Evolutionary conservation across 805 yeast genomes (phyloP), one percentile per base, ranked within the genome.

Genomic region (Candida namnaoensis): DNA sequence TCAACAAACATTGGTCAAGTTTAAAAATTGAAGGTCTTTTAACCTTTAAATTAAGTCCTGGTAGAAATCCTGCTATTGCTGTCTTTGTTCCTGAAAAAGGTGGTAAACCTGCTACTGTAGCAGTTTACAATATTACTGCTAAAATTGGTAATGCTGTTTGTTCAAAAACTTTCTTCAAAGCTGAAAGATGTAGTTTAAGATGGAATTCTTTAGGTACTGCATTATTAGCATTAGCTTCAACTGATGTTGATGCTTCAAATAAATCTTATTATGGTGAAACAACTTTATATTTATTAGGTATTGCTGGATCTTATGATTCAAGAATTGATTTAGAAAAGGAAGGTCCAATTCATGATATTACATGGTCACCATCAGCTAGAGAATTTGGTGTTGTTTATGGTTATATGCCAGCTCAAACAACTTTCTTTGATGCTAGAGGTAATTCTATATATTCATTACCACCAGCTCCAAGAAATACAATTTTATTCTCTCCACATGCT

Each of bases 361-460:
- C 93, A 23, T 93, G 99, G 99, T 84, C 95, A 25, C 96, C 98
- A 44, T 79, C 88, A 40, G 87, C 96, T 15, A 76, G 96, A 52
- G 98, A 93, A 66, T 95, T 93, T 69, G 98, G 96, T 46, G 99
- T 93, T 36, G 88, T 86, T 42, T 90, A 90, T 58, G 99, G 99
- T 30, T 90, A 78, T 66, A 93, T 93, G 98, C 99, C 99, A 3
- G 87, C 96, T 27, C 82, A 84, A 55, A 90, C 97, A 25, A 80
- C 96, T 10, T 88, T 93, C 55, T 93, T 91, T 56, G 98, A 93
- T 65, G 78, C 95, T 26, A 78, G 97, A 55, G 99, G 98, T 48
- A 87, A 88, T 60, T 72, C 80, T 23, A 80, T 88, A 49, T 85
- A 82, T 60, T 76, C 88, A 1, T 72, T 93, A 54, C 91, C 96